Evolutionary conservation across 169 alveolate species (phyloP), one percentile per base, ranked within the genome.

Genomic region (Cryptosporidium xiaoi): DNA sequence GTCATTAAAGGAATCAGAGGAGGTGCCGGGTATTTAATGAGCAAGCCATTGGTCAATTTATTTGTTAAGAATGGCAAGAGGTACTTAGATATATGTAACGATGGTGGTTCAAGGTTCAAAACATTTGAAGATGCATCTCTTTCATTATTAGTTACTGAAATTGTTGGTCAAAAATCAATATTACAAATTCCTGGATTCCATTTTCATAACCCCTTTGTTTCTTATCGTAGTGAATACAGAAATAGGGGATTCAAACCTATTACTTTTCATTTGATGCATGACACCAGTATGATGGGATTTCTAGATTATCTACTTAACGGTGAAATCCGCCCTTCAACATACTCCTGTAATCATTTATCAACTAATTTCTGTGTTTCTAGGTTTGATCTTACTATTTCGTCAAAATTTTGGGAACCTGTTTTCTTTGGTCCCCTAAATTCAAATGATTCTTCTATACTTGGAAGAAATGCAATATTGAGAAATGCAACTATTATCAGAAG

Each of bases 1-100:
- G 87, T 77, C 16, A 77, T 77, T 16, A 77, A 77, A 29, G 87
- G 87, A 13, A 77, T 77, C 36, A 34, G 87, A 60, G 87, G 87
- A 31, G 87, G 87, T 13, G 87, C 87, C 10, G 87, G 87, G 1
- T 77, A 77, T 77, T 62, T 77, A 27, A 77, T 77, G 87, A 77
- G 77, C 18, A 58, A 29, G 7, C 44, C 71, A n/a, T 48, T 77
- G 33, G 87, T 71, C 16, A 60, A 77, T 20, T 27, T 77, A 77
- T 77, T 77, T 40, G 64, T 77, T 36, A 40, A 77, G 24, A 77
- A 77, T 77, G 87, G 87, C n/a, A 16, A 77, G 20, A 77, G 87
- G 20, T 77, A 77, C 55, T 29, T 77, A 60, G 87, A 77, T 44
- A 77, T 77, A 3, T 77, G 87, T 46, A 77, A 56, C 18, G 31